Conservation (phyloP, 2,329 filamentous ascomycete genomes). For the Neonectria punicea region DNA sequence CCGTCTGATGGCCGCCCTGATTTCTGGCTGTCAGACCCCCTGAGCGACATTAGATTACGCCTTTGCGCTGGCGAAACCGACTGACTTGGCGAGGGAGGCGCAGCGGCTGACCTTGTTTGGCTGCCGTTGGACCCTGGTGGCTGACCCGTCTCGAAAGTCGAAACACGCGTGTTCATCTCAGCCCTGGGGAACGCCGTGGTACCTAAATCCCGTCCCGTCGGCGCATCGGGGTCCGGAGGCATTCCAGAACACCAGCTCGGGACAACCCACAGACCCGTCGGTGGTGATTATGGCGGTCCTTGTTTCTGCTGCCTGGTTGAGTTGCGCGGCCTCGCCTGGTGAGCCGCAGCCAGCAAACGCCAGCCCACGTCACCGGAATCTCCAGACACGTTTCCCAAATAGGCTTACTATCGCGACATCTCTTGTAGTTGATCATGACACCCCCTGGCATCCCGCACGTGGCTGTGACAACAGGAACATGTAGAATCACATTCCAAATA, state of each 20-base stretch:
- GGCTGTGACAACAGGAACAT: conserved; percentile 2
- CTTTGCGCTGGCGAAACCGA: not conserved
- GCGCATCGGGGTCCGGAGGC: conserved; percentile 1
- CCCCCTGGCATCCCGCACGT: conserved; percentile 11
- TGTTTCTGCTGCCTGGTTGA: conserved; percentile 3
- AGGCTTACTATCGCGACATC: not conserved
- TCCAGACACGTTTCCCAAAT: conserved; percentile 2
- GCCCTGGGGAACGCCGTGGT: not conserved
- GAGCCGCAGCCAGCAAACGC: not conserved
- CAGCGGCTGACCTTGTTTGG: not conserved
- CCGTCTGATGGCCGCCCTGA: not conserved
- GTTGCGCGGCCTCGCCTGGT: conserved; percentile 21
- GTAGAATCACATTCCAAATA: not conserved
- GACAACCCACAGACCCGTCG: not conserved
- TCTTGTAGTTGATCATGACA: not conserved
- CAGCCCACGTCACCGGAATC: conserved; percentile 6
- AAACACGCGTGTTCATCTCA: not conserved
- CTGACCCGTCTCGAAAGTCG: not conserved
- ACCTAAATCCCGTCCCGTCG: conserved; percentile 6
- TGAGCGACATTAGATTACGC: conserved; percentile 6
- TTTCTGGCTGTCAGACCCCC: not conserved
- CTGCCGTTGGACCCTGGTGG: not conserved
- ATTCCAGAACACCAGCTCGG: not conserved
- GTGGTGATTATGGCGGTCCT: not conserved
- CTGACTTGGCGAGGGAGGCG: not conserved